Evolutionary conservation across 306 rosid genomes (phyloP).

Genomic region (Malus asiatica): DNA sequence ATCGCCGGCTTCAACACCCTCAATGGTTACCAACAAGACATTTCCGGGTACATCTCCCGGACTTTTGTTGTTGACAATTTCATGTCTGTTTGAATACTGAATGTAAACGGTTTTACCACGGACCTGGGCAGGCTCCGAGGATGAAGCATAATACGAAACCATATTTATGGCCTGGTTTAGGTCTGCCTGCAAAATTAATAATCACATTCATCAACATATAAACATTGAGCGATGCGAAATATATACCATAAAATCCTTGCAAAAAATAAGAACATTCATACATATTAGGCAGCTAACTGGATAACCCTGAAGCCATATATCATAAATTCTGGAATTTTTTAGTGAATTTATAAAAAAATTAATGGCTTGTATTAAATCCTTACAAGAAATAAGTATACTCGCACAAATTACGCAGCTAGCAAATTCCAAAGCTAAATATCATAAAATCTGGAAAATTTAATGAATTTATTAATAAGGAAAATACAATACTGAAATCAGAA

Average conservation of each 20-base stretch:
- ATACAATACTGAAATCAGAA: not conserved
- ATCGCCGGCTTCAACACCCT: slow-evolving; percentile 92
- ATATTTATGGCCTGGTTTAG: slow-evolving; percentile 84
- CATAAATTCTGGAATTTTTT: not conserved
- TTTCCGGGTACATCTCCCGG: slow-evolving; percentile 95
- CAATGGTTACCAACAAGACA: slow-evolving; percentile 82
- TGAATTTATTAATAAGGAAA: not conserved
- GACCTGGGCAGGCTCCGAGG: slow-evolving; percentile 87
- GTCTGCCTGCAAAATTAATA: slow-evolving; percentile 51
- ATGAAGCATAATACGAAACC: slow-evolving; percentile 91
- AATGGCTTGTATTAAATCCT: too few relatives aligned
- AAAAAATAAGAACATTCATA: not conserved
- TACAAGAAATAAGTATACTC: not conserved
- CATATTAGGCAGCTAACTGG: not conserved
- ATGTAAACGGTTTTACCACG: slow-evolving; percentile 89
- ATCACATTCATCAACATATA: not conserved
- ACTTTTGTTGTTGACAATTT: slow-evolving; percentile 88
- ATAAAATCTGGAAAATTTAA: not conserved
- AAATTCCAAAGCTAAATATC: not conserved
- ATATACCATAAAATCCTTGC: not conserved
- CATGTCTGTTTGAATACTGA: slow-evolving; percentile 88
- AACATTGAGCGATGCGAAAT: not conserved
- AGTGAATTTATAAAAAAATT: too few relatives aligned
- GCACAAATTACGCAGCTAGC: too few relatives aligned
- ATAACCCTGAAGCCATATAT: not conserved